A percentile compares a stretch with the other conserved stretches of the same genome.
Evolutionary conservation across 768 basidiomycete species (phyloP).

Genomic region (Collybia mongolica): DNA sequence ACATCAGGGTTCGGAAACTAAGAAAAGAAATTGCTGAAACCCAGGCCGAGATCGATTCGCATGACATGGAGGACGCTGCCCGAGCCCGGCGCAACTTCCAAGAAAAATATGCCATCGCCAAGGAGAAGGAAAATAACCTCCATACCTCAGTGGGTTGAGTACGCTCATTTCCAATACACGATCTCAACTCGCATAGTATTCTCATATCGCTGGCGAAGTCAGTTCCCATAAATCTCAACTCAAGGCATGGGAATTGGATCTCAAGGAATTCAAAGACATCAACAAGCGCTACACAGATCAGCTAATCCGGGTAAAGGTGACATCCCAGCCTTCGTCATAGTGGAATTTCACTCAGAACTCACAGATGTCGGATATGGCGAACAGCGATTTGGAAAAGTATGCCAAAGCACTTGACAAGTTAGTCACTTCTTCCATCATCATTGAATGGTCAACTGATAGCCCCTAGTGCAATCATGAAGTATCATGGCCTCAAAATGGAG

Average conservation of each 20-base stretch:
- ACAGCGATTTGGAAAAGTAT: slow-evolving; percentile 96
- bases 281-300: slow-evolving; percentile 87
- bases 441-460: slow-evolving; percentile 4
- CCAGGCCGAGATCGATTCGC: slow-evolving; percentile 67
- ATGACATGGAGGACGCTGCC: slow-evolving; percentile 85
- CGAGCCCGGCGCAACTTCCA: slow-evolving; percentile 85
- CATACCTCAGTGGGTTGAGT: slow-evolving; percentile 56
- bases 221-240: slow-evolving; percentile 68
- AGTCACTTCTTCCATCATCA: slow-evolving; percentile 19
- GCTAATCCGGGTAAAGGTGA: slow-evolving; percentile 91
- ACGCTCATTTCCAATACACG: not conserved
- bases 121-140: slow-evolving; percentile 70
- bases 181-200: slow-evolving; percentile 47
- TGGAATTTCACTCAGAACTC: not conserved
- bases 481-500: slow-evolving; percentile 96
- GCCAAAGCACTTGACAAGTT: slow-evolving; percentile 96
- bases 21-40: slow-evolving; percentile 63
- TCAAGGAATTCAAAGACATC: slow-evolving; percentile 85
- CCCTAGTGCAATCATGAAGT: slow-evolving; percentile 95
- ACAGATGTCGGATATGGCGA: slow-evolving; percentile 97
- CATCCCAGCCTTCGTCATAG: slow-evolving; percentile 7
- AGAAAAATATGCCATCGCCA: slow-evolving; percentile 69
- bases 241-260: slow-evolving; percentile 63
- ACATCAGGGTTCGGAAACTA: slow-evolving; percentile 73
- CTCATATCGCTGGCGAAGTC: slow-evolving; percentile 83